Evolutionary conservation across 148 eudicot genomes (phyloP).

Genomic region (Rhododendron kiyosumense): DNA sequence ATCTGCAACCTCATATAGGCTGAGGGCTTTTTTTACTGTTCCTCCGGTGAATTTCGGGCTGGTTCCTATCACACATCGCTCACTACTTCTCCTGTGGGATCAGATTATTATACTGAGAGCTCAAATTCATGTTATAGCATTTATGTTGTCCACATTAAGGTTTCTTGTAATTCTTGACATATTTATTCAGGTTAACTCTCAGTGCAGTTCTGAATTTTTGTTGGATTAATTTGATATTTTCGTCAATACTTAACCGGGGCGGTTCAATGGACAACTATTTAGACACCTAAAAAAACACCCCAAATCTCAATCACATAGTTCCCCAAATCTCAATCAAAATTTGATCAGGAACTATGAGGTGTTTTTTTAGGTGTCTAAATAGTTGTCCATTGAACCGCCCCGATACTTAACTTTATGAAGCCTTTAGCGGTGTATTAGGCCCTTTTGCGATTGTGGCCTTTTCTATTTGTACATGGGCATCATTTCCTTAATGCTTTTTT

Average conservation of each 20-base stretch:
- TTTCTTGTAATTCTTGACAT: background rate
- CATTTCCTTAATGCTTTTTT: background rate
- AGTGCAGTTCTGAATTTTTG: background rate
- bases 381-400: too few relatives aligned
- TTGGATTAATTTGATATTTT: background rate
- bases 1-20: background rate
- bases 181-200: background rate
- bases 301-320: too few relatives aligned
- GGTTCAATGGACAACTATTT: too few relatives aligned
- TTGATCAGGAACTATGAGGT: too few relatives aligned
- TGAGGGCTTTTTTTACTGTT: background rate
- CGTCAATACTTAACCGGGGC: too few relatives aligned
- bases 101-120: background rate
- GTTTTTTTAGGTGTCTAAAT: too few relatives aligned
- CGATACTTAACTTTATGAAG: background rate
- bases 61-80: background rate
- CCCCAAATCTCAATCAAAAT: too few relatives aligned
- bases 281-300: too few relatives aligned
- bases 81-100: background rate
- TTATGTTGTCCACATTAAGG: background rate
- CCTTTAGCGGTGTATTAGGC: background rate
- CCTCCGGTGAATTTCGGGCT: background rate
- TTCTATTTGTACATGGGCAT: background rate
- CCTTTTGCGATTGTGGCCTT: background rate
- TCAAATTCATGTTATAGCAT: background rate